A percentile compares a stretch with the other conserved stretches of the same genome.
Evolutionary conservation across 495 filamentous ascomycete genomes (phyloP).

Genomic region (Aspergillus biplanus): DNA sequence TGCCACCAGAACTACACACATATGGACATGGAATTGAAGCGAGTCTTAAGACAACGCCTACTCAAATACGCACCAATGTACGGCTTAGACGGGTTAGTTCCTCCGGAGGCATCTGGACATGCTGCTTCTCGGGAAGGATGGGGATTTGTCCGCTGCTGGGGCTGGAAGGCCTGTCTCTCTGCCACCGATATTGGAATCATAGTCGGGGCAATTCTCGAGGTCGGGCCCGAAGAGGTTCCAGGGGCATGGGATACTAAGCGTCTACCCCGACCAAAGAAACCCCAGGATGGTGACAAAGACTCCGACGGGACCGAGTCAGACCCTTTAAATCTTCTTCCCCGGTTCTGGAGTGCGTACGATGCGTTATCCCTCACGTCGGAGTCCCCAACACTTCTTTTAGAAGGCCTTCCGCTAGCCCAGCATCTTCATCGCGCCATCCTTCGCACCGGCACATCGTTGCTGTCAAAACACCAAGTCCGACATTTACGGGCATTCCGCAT

Average conservation of each 20-base stretch:
- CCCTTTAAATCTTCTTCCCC: slow-evolving; percentile 47
- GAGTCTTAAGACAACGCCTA: slow-evolving; percentile 80
- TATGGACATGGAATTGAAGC: slow-evolving; percentile 98
- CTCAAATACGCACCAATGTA: slow-evolving; percentile 89
- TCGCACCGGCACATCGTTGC: slow-evolving; percentile 84
- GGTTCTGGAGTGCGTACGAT: slow-evolving; percentile 96
- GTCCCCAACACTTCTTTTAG: slow-evolving; percentile 53
- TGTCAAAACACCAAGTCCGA: slow-evolving; percentile 91
- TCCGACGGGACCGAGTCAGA: slow-evolving; percentile 36
- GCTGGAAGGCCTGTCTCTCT: slow-evolving; percentile 91
- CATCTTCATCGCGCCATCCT: slow-evolving; percentile 91
- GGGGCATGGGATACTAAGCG: slow-evolving; percentile 43
- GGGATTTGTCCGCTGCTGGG: slow-evolving; percentile 97
- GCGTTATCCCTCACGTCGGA: slow-evolving; percentile 61
- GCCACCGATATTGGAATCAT: slow-evolving; percentile 91
- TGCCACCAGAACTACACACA: slow-evolving; percentile 95
- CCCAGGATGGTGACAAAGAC: slow-evolving; percentile 37
- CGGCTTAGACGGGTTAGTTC: slow-evolving; percentile 89
- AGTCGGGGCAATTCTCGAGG: slow-evolving; percentile 87
- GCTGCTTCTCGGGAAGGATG: slow-evolving; percentile 73
- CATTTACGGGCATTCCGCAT: slow-evolving; percentile 92
- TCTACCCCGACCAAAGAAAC: slow-evolving; percentile 36
- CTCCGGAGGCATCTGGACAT: slow-evolving; percentile 59
- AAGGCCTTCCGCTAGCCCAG: slow-evolving; percentile 83
- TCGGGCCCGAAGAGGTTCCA: slow-evolving; percentile 59